These are phyloP conservation scores for Phellinidium pouzarii DNA, from an alignment of 1,284 basidiomycete genomes.

Conservation along the genomic window DNA sequence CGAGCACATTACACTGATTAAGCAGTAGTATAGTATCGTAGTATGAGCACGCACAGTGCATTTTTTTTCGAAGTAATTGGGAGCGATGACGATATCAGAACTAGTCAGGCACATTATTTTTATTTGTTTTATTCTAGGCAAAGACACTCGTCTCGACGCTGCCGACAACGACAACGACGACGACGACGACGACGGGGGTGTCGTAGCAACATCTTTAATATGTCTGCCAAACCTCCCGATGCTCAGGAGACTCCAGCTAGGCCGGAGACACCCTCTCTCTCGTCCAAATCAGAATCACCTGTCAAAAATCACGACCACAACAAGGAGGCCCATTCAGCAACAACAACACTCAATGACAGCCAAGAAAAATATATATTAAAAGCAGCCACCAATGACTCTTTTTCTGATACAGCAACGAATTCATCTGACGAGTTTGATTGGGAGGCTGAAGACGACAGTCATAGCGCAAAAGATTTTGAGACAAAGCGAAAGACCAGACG, in stretches of 20 bases:
- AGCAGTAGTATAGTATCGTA: too few relatives aligned
- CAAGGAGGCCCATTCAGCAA: not conserved
- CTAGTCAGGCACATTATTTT: too few relatives aligned
- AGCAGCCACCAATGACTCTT: constrained; percentile 12
- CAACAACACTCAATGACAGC: constrained; percentile 6
- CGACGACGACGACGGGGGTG: not conserved
- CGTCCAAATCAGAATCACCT: constrained; percentile 9
- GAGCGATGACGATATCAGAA: too few relatives aligned
- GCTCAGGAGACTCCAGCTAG: constrained; percentile 6
- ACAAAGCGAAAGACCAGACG: constrained; percentile 31
- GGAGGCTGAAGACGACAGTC: constrained; percentile 52
- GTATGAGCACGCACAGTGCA: too few relatives aligned
- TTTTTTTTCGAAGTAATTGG: too few relatives aligned
- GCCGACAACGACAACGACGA: too few relatives aligned
- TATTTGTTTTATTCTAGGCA: not conserved
- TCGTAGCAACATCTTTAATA: not conserved
- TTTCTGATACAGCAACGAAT: constrained; percentile 53
- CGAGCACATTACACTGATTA: too few relatives aligned
- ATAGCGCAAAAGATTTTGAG: constrained; percentile 19
- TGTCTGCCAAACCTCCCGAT: not conserved
- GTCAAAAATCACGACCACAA: constrained; percentile 4
- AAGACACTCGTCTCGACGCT: not conserved
- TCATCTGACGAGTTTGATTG: constrained; percentile 69
- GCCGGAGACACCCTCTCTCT: constrained; percentile 14
- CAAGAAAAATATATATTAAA: not conserved